phyloP scores from a whole-genome alignment of 257 asterid species.

The Capsicum rhomboideum region DNA sequence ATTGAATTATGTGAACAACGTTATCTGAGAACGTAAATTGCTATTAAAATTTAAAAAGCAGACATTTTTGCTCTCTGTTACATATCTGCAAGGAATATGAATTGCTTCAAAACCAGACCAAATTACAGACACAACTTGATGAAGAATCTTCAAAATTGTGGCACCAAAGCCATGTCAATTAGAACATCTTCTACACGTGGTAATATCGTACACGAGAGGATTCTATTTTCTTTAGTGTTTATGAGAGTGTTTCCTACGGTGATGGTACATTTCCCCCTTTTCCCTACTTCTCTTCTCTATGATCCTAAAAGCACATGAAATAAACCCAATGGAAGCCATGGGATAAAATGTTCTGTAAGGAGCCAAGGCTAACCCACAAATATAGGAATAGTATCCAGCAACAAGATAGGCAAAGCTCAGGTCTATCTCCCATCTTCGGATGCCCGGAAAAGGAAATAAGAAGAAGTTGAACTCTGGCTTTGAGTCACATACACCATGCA shows the following conservation, averaged over 20 bases:
- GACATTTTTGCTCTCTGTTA: too few species aligned
- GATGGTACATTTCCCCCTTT: constrained; percentile 45
- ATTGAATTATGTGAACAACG: too few species aligned
- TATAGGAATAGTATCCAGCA: constrained; percentile 62
- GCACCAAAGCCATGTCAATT: constrained; percentile 5
- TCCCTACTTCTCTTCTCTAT: constrained; percentile 46
- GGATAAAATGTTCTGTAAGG: constrained; percentile 70
- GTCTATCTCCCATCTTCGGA: constrained; percentile 51
- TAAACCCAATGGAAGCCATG: constrained; percentile 63
- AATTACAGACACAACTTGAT: background rate
- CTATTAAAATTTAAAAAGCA: too few species aligned
- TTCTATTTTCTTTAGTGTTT: constrained; percentile 38
- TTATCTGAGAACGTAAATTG: too few species aligned
- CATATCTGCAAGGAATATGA: background rate
- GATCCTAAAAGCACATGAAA: constrained; percentile 66
- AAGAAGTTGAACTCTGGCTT: constrained; percentile 77
- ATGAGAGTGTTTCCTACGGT: constrained; percentile 77
- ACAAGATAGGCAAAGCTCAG: constrained; percentile 69
- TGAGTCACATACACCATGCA: constrained; percentile 72
- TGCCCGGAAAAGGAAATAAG: constrained; percentile 51
- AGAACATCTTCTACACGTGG: background rate
- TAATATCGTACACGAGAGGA: background rate
- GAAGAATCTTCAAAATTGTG: constrained; percentile 9
- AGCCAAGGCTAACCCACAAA: constrained; percentile 63
- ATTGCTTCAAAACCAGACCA: background rate